Conservation (phyloP, 345 rosid species). For the Salix udensis region DNA sequence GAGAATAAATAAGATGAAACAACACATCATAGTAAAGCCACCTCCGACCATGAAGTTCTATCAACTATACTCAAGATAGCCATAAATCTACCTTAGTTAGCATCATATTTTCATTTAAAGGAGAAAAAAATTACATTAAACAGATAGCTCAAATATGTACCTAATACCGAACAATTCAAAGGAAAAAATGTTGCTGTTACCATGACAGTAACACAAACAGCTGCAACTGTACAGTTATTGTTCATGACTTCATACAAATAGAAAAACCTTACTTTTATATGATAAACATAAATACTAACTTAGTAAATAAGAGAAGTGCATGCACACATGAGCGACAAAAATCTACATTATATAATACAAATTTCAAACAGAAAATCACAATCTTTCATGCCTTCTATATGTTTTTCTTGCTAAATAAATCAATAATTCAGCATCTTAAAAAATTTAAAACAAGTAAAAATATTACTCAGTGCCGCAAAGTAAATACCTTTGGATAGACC, state of each 20-base stretch:
- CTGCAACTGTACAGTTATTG: not conserved
- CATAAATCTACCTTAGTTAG: not conserved
- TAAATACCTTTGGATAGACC: conserved; percentile 81
- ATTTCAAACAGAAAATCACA: not conserved
- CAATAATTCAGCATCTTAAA: not conserved
- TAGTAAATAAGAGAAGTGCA: not conserved
- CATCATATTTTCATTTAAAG: not conserved
- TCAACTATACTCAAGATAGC: not conserved
- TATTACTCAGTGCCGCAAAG: not conserved
- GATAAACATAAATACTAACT: not conserved
- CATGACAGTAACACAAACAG: not conserved
- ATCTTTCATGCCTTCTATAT: not conserved
- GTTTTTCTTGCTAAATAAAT: not conserved
- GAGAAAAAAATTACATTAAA: too few species aligned
- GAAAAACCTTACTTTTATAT: not conserved
- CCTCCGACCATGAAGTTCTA: not conserved
- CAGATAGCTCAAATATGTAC: not conserved
- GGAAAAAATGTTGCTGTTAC: not conserved
- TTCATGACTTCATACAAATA: conserved; percentile 8
- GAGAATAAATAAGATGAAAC: not conserved
- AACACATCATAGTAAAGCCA: not conserved
- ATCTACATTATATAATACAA: not conserved
- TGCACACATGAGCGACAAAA: not conserved
- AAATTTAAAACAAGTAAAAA: not conserved
- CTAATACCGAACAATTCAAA: not conserved